Evolutionary conservation across 2,329 filamentous ascomycete species (phyloP).

Genomic region (Davidsoniella virescens): DNA sequence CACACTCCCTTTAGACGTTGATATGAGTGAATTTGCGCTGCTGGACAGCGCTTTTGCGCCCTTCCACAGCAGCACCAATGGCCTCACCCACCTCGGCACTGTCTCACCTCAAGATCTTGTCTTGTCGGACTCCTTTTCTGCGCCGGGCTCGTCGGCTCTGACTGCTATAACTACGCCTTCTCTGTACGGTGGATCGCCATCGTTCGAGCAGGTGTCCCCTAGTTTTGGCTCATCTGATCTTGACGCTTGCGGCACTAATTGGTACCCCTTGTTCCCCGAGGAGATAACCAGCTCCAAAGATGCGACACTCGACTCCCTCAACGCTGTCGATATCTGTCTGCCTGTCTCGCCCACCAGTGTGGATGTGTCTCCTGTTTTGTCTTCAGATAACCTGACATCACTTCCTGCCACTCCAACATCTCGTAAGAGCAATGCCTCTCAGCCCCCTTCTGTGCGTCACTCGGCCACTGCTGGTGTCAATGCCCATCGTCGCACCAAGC

Average conservation of each 20-base stretch:
- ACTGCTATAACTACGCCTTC: slow-evolving; percentile 77
- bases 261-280: slow-evolving; percentile 60
- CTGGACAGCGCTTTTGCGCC: slow-evolving; percentile 35
- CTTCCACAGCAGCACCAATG: not conserved
- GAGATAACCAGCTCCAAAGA: slow-evolving; percentile 16
- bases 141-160: slow-evolving; percentile 66
- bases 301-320: slow-evolving; percentile 11
- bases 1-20: slow-evolving; percentile 30
- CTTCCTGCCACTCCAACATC: not conserved
- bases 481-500: slow-evolving; percentile 63
- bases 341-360: slow-evolving; percentile 5
- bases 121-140: slow-evolving; percentile 54
- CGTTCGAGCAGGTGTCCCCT: slow-evolving; percentile 54
- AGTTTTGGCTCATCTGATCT: slow-evolving; percentile 50
- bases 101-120: slow-evolving; percentile 73
- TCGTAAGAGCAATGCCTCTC: slow-evolving; percentile 2
- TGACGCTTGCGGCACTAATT: slow-evolving; percentile 36
- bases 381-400: not conserved
- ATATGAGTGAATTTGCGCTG: slow-evolving; percentile 40
- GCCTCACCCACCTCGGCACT: slow-evolving; percentile 42
- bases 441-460: slow-evolving; percentile 30
- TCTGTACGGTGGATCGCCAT: slow-evolving; percentile 61
- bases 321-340: slow-evolving; percentile 4
- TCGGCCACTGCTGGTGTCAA: slow-evolving; percentile 55
- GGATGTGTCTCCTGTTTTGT: not conserved